Base-by-base conservation (phyloP, 1,284 basidiomycete genomes). In the Sutorius eximius region DNA sequence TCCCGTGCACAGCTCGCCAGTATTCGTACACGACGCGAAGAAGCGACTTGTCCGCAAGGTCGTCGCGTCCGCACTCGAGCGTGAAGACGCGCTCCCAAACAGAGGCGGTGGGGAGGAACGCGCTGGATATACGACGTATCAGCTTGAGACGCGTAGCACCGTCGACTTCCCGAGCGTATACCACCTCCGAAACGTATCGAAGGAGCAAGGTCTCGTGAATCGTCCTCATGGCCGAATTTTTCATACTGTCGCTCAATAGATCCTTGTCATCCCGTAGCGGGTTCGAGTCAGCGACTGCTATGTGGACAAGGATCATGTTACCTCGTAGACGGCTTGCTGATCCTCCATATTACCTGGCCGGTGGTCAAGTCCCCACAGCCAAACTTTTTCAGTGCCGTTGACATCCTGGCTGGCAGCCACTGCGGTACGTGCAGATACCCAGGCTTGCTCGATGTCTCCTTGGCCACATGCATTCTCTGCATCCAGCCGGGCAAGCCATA, bases 401-500 rank as follows among this genome's bases (percentile, higher is more conserved):
- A 49, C 11, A 30, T 70, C 63, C 3, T 51, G 40, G 36, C 61
- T 60, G 20, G 71, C 73, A 37, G 58, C 57, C 38, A 78, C 76
- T 5, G 59, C 61, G 9, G 60, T 60, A 47, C 80, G 70, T 20
- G 81, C 81, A 56, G 76, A 73, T 37, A 59, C 61, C 80, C 79
- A 82, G 18, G 69, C 70, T 29, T 61, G 60, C 18, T 64, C 50
- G 34, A 67, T 62, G 46, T 73, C 69, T 18, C 57, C 68, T 16
- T 62, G 56, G 22, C 61, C 60, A 49, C 73, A 72, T 18, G 58
- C 59, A 37, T 66, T 64, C 63, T 84, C 81, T 6, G 74, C 76
- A 24, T 73, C 73, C 10, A 86, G 72, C 22, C 82, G 73, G 20
- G 77, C 77, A 18, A 85, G 65, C 84, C 85, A 86, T 18, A 86